Evolutionary conservation across 176 grass and related monocot genomes (phyloP).

Genomic region (Paspalum notatum): DNA sequence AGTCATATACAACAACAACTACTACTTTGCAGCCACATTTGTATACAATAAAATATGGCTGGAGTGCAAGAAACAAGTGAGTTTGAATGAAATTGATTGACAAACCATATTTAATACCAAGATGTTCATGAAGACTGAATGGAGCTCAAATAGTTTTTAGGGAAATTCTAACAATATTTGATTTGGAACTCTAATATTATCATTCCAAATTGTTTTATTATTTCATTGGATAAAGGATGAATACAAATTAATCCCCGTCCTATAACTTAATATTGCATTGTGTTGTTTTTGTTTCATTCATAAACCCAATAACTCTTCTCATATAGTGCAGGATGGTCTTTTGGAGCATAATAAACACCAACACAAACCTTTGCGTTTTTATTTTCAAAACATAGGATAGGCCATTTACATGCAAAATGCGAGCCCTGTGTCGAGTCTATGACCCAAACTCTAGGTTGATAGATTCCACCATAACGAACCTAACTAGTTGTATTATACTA

Average conservation of each 20-base stretch:
- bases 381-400: too few species aligned
- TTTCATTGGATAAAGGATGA: not conserved
- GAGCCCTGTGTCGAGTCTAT: too few species aligned
- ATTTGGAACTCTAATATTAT: not conserved
- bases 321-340: too few species aligned
- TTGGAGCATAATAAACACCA: too few species aligned
- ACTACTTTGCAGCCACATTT: not conserved
- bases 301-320: too few species aligned
- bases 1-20: constrained; percentile 2
- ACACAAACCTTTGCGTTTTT: too few species aligned
- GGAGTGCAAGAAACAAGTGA: constrained; percentile 9
- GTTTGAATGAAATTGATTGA: not conserved
- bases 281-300: not conserved
- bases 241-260: not conserved
- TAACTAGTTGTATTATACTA: too few species aligned
- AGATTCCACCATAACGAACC: too few species aligned
- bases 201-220: not conserved
- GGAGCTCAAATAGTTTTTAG: not conserved
- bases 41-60: constrained; percentile 17
- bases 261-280: not conserved
- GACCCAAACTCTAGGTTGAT: too few species aligned
- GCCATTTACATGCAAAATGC: too few species aligned
- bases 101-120: not conserved
- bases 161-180: not conserved
- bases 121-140: not conserved